Base-by-base conservation (phyloP, 2,329 filamentous ascomycete genomes). In the Xylariomycetidae sp. region DNA sequence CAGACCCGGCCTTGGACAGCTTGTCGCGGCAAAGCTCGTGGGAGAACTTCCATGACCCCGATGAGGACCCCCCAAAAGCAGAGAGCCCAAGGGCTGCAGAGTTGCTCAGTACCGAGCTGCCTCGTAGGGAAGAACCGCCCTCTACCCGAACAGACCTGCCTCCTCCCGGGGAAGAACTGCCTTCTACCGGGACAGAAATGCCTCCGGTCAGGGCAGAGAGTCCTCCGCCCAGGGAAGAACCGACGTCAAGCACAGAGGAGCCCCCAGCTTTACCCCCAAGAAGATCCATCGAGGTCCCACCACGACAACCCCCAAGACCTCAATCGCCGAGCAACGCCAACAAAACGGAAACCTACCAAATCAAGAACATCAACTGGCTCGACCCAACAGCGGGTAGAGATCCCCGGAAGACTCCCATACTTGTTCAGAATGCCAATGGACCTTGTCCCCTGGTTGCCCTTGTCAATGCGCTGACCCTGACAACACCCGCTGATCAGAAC, bases 341-440 rank as follows among this genome's bases (percentile, higher is more conserved):
- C 28, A 70, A 69, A 46, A 62, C 69, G 0, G 88, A 95, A 58
- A 92, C 87, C 1, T 96, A 98, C 50, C 83, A 88, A 35, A 89
- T 96, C 56, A 93, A 95, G 55, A 88, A 89, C 39, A 81, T 96
- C 41, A 79, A 76, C 40, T 96, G 90, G 89, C 69, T 79, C 39
- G 86, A 95, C 55, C 60, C 67, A 2, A 72, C 56, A 9, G 67
- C 71, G 0, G 56, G 67, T 1, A 68, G 73, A n/a, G 76, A 76
- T 33, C 68, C 85, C 23, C 73, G 86, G 26, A 72, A 74, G n/a
- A 90, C 87, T 1, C 90, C 92, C 0, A 87, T 96, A 35, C 66
- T 96, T 25, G 79, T 93, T 4, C 90, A 98, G 53, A 96, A 95
- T 48, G 78, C 82, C 36, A 98, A 98, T 50, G 92, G 92, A 0